These are phyloP conservation scores for Peniophora sp. DNA, from an alignment of 1,284 basidiomycete genomes.

Conservation along the genomic window DNA sequence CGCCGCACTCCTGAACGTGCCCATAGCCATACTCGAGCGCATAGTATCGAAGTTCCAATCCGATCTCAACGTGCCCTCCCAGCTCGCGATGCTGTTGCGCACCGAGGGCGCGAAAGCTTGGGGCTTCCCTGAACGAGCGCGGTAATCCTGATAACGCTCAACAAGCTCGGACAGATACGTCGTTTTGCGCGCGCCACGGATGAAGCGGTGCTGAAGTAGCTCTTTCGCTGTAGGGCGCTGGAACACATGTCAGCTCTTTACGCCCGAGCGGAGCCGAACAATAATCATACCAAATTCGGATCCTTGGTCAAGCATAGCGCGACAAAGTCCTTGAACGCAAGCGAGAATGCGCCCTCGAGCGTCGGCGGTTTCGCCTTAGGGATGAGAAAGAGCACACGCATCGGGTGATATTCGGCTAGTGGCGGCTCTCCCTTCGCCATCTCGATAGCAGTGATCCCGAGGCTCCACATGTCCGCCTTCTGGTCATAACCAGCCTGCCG, in stretches of 20 bases:
- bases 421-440: slow-evolving; percentile 95
- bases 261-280: slow-evolving; percentile 11
- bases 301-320: slow-evolving; percentile 90
- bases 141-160: slow-evolving; percentile 72
- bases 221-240: slow-evolving; percentile 89
- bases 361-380: slow-evolving; percentile 93
- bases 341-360: slow-evolving; percentile 79
- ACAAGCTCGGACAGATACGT: slow-evolving; percentile 81
- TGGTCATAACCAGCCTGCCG: slow-evolving; percentile 94
- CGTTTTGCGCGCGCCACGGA: slow-evolving; percentile 77
- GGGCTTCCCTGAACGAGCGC: slow-evolving; percentile 49
- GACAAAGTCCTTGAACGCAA: slow-evolving; percentile 91
- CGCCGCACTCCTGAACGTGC: slow-evolving; percentile 61
- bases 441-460: slow-evolving; percentile 95
- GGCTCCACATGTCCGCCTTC: slow-evolving; percentile 95
- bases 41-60: slow-evolving; percentile 97
- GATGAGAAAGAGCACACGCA: slow-evolving; percentile 94
- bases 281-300: slow-evolving; percentile 49
- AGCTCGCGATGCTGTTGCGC: slow-evolving; percentile 41
- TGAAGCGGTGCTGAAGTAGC: slow-evolving; percentile 88
- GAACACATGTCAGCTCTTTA: slow-evolving; percentile 7
- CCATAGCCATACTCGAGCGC: slow-evolving; percentile 65
- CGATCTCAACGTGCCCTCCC: slow-evolving; percentile 76
- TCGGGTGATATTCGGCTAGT: slow-evolving; percentile 89
- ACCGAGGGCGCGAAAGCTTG: slow-evolving; percentile 45